Base-by-base conservation (phyloP, 148 eudicot genomes). In the Fagopyrum esculentum region DNA sequence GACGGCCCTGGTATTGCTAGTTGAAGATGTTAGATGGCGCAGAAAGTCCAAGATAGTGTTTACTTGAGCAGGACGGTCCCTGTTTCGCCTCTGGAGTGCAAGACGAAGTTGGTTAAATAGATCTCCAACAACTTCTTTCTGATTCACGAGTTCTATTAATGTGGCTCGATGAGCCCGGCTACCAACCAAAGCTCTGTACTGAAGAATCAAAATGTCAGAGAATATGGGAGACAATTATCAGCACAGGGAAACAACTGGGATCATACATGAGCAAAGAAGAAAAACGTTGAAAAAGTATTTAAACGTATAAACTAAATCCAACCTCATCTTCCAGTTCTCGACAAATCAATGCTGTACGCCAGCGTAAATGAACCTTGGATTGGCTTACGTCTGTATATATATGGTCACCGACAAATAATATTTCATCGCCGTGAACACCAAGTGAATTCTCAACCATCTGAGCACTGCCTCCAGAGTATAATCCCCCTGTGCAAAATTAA, bases 381-480 rank as follows among this genome's bases (percentile, higher is more conserved):
- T 86, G 90, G 89, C 98, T 94, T 73, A 94, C 98, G 82, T 94
- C 98, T 69, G 98, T 94, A 69, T 94, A 94, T 81, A 94, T 94
- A 83, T 94, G 98, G 84, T 94, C 98, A 60, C 98, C 97, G 60
- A 94, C 98, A 84, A 89, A 94, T 75, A 94, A 71, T 79, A 94
- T 94, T 80, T 94, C 98, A 82, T 94, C 98, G 75, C 98, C 98
- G 6, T 91, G 97, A 77, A 94, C 75, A 69, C 89, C 88, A 71
- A 94, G 87, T 66, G 91, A 94, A 77, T 88, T 94, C 81, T 94
- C 98, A 75, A 94, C 85, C 98, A 94, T 91, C 87, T 89, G 98
- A 68, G 98, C 98, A 78, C 98, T 94, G 69, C 98, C 98, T 75
- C 98, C 98, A 16, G 98, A 94, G 82, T 94, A 94, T 78, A 94